phyloP scores from a whole-genome alignment of 257 asterid genomes.

The Nicotiana tabacum region DNA sequence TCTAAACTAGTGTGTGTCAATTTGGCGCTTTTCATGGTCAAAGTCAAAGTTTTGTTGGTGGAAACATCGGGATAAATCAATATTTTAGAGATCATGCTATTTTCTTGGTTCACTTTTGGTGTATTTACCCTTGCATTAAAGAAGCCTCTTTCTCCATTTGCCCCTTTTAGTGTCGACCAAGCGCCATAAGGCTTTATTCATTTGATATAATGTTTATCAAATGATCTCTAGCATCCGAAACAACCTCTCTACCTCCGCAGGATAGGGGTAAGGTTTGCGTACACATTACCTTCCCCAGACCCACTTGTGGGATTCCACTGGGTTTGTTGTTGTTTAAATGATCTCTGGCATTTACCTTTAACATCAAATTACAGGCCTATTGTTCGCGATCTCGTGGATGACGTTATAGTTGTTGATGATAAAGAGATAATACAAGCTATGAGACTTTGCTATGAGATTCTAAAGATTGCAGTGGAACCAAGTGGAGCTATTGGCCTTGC shows the following conservation, averaged over 20 bases:
- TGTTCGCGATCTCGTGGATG: conserved; percentile 87
- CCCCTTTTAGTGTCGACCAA: not conserved
- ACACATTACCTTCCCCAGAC: too few species aligned
- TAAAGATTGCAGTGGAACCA: conserved; percentile 88
- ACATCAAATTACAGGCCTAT: conserved; percentile 56
- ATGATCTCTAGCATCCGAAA: too few species aligned
- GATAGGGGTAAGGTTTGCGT: too few species aligned
- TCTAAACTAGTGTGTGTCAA: not conserved
- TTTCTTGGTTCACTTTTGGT: not conserved
- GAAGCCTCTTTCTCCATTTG: not conserved
- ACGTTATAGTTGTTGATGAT: conserved; percentile 64
- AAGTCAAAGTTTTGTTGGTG: not conserved
- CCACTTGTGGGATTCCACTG: too few species aligned
- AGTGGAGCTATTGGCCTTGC: conserved; percentile 98
- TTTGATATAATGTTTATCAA: not conserved
- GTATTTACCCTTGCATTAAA: not conserved
- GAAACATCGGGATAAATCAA: not conserved
- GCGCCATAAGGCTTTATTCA: not conserved
- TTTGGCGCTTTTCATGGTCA: not conserved
- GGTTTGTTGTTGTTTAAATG: not conserved
- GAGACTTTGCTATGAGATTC: conserved; percentile 68
- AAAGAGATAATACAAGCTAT: conserved; percentile 67
- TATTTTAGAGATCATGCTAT: not conserved
- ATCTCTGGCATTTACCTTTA: not conserved
- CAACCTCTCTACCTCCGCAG: too few species aligned